Evolutionary conservation across 352 stramenopile species (phyloP).

Genomic region (Globisporangium parvum): DNA sequence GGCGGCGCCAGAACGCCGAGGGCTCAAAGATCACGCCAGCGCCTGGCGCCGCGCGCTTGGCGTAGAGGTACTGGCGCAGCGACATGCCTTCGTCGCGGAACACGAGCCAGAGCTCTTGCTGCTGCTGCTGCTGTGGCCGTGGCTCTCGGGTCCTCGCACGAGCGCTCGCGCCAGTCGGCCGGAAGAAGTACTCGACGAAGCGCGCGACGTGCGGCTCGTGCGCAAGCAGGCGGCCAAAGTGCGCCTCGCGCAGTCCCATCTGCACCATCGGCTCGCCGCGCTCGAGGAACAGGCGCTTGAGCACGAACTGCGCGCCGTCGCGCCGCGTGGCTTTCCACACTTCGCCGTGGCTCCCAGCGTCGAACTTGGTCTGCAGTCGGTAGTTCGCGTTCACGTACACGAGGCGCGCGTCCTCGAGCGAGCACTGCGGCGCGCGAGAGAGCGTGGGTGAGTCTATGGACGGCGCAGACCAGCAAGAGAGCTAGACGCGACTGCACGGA

Average conservation of each 20-base stretch:
- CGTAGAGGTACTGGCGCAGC: slow-evolving; percentile 84
- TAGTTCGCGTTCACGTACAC: slow-evolving; percentile 77
- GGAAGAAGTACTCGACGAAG: slow-evolving; percentile 89
- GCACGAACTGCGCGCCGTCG: slow-evolving; percentile 56
- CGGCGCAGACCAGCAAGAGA: no score
- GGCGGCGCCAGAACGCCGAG: slow-evolving; percentile 74
- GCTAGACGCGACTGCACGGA: neutral
- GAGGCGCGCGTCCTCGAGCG: slow-evolving; percentile 39
- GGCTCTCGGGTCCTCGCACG: neutral
- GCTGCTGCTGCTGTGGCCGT: neutral
- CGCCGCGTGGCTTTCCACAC: slow-evolving; percentile 53
- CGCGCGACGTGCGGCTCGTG: slow-evolving; percentile 59
- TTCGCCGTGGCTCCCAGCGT: slow-evolving; percentile 80
- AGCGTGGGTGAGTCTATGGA: neutral
- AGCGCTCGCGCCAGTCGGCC: slow-evolving; percentile 11
- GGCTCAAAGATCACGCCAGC: slow-evolving; percentile 56
- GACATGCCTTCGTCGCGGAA: slow-evolving; percentile 89
- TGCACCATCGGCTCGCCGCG: slow-evolving; percentile 52
- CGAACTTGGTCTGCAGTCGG: slow-evolving; percentile 74
- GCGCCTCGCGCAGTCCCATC: slow-evolving; percentile 77
- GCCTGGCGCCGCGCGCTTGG: slow-evolving; percentile 37
- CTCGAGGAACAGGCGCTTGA: slow-evolving; percentile 84
- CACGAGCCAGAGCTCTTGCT: slow-evolving; percentile 82
- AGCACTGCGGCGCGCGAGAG: slow-evolving; percentile 20
- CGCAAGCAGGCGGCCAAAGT: slow-evolving; percentile 60